These are phyloP conservation scores for Castanea sativa DNA, from an alignment of 306 rosid genomes.

Conservation along the genomic window DNA sequence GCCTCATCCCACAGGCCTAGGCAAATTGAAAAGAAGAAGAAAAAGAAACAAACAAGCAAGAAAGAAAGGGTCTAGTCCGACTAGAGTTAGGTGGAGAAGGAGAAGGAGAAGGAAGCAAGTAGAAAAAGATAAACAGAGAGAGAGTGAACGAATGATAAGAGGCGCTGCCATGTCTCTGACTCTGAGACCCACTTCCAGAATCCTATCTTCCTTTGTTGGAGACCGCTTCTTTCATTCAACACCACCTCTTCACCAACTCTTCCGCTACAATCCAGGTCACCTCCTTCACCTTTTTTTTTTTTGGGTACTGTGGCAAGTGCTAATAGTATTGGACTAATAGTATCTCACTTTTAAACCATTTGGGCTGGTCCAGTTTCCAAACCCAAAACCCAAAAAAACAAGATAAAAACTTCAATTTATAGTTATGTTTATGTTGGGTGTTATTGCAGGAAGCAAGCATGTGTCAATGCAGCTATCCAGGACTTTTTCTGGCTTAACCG, in stretches of 20 bases:
- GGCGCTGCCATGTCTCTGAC: conserved; percentile 14
- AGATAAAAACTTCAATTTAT: neutral
- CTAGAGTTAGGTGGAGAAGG: neutral
- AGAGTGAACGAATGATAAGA: neutral
- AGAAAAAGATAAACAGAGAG: neutral
- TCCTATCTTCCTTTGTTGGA: conserved; percentile 46
- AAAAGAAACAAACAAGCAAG: too few species aligned
- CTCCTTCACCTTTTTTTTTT: neutral
- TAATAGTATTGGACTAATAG: neutral
- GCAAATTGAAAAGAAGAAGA: too few species aligned
- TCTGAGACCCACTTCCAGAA: conserved; percentile 44
- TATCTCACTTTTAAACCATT: neutral
- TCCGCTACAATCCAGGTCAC: conserved; percentile 48
- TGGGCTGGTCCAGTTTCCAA: too few species aligned
- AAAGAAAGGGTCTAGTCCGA: too few species aligned
- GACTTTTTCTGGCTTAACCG: conserved; percentile 64
- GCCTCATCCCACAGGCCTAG: too few species aligned
- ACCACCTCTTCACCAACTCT: conserved; percentile 51
- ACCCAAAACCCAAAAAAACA: too few species aligned
- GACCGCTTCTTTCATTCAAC: conserved; percentile 39
- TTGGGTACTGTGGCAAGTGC: neutral
- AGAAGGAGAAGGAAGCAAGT: neutral
- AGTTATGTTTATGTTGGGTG: neutral
- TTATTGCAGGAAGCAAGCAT: conserved; percentile 52
- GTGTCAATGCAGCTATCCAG: conserved; percentile 76